A percentile compares a stretch with the other conserved stretches of the same genome.
Conservation (phyloP, 116 monocot species). For the Phalaenopsis hybrid region DNA sequence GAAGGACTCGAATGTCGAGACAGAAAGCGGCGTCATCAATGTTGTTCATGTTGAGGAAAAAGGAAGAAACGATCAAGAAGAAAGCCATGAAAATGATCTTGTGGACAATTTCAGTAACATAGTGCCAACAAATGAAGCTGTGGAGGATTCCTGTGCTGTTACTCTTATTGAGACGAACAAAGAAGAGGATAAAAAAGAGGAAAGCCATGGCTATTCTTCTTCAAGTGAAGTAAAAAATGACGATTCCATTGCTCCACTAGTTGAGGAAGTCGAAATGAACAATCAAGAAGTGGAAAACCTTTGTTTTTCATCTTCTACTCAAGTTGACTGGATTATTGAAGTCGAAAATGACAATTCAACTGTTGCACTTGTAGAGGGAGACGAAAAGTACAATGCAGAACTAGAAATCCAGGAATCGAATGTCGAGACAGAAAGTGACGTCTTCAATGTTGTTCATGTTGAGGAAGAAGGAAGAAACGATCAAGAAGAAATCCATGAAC, state of each 20-base stretch:
- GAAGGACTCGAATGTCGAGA: neutral
- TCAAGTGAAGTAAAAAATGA: neutral
- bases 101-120: neutral
- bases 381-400: neutral
- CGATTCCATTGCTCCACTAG: neutral
- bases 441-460: neutral
- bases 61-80: neutral
- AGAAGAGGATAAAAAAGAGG: neutral
- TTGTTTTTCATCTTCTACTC: neutral
- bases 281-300: neutral
- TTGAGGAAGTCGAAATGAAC: neutral
- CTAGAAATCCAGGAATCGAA: neutral
- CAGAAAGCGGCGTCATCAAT: neutral
- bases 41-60: neutral
- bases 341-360: neutral
- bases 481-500: too few relatives aligned
- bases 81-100: neutral
- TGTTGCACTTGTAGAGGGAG: neutral
- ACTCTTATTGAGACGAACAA: neutral
- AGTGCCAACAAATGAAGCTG: too few relatives aligned
- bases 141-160: neutral
- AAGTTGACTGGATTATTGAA: neutral
- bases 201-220: neutral
- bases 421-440: neutral
- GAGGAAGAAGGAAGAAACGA: neutral